These are phyloP conservation scores for Phytophthora europaea DNA, from an alignment of 352 stramenopile species.

Conservation along the genomic window DNA sequence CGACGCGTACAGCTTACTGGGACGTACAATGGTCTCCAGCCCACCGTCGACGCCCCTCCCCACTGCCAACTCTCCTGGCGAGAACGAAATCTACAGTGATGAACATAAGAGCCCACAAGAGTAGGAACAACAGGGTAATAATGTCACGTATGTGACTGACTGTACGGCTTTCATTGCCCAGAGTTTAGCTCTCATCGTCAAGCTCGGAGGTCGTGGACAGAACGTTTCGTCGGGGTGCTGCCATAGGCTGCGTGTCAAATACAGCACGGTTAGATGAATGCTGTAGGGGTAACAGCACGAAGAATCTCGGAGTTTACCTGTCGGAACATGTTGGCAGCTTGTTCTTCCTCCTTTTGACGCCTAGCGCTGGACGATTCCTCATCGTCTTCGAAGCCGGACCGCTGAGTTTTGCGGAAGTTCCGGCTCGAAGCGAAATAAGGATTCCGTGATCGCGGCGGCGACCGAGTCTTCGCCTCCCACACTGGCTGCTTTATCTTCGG, in stretches of 20 bases:
- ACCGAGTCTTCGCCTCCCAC: slow-evolving; percentile 36
- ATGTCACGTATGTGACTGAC: background rate
- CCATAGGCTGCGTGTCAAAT: slow-evolving; percentile 28
- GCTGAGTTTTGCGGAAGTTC: slow-evolving; percentile 32
- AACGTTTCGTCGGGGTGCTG: slow-evolving; percentile 36
- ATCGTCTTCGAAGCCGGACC: slow-evolving; percentile 10
- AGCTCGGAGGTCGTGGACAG: slow-evolving; percentile 17
- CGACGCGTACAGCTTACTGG: slow-evolving; percentile 74
- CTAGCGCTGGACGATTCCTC: slow-evolving; percentile 23
- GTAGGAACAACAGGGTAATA: slow-evolving; percentile 2
- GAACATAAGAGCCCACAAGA: slow-evolving; percentile 12
- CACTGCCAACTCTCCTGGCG: background rate
- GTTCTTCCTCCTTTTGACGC: slow-evolving; percentile 22
- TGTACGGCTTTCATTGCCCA: background rate
- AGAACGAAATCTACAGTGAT: background rate
- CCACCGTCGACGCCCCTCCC: slow-evolving; percentile 21
- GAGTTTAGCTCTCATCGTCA: slow-evolving; percentile 17
- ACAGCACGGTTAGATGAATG: slow-evolving; percentile 1
- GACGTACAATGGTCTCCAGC: slow-evolving; percentile 69
- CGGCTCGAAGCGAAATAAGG: slow-evolving; percentile 35
- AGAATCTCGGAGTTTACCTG: slow-evolving; percentile 15
- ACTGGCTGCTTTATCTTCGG: slow-evolving; percentile 31
- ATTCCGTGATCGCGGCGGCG: slow-evolving; percentile 50
- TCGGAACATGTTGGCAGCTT: slow-evolving; percentile 17
- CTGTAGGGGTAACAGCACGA: background rate